Evolutionary conservation across 2,329 filamentous ascomycete genomes (phyloP).

Genomic region (Fusarium drepaniforme): DNA sequence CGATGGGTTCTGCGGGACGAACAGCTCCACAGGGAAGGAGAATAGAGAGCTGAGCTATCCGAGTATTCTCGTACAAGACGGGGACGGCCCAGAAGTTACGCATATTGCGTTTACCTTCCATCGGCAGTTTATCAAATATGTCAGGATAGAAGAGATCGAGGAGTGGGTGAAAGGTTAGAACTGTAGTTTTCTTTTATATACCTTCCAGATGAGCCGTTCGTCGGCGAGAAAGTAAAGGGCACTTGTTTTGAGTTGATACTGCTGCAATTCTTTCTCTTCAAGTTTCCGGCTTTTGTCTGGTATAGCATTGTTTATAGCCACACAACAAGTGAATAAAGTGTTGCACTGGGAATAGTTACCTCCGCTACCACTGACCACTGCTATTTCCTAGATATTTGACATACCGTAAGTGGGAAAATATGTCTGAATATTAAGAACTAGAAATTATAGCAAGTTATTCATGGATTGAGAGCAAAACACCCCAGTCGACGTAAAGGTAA

Average conservation of each 20-base stretch:
- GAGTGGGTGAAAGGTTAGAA: slow-evolving; percentile 36
- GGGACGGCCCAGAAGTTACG: slow-evolving; percentile 20
- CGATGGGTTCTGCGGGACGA: slow-evolving; percentile 60
- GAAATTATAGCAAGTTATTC: background rate
- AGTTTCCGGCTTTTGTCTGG: too few relatives aligned
- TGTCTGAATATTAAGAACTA: background rate
- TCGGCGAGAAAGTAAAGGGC: too few relatives aligned
- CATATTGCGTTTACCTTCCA: slow-evolving; percentile 59
- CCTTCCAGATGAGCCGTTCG: background rate
- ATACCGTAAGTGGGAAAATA: too few relatives aligned
- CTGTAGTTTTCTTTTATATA: background rate
- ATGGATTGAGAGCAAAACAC: background rate
- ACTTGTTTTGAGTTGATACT: too few relatives aligned
- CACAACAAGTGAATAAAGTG: too few relatives aligned
- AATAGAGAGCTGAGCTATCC: slow-evolving; percentile 60
- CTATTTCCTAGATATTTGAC: too few relatives aligned
- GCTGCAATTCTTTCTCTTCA: too few relatives aligned
- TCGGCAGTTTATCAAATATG: slow-evolving; percentile 57
- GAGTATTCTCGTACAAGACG: slow-evolving; percentile 50
- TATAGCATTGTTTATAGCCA: too few relatives aligned
- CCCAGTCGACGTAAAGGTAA: background rate
- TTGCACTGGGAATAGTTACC: too few relatives aligned
- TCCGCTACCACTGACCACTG: too few relatives aligned
- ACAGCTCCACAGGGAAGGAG: slow-evolving; percentile 55
- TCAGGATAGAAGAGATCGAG: slow-evolving; percentile 45